Base-by-base conservation (phyloP, 176 grass and related monocot species). In the Thalia dealbata region DNA sequence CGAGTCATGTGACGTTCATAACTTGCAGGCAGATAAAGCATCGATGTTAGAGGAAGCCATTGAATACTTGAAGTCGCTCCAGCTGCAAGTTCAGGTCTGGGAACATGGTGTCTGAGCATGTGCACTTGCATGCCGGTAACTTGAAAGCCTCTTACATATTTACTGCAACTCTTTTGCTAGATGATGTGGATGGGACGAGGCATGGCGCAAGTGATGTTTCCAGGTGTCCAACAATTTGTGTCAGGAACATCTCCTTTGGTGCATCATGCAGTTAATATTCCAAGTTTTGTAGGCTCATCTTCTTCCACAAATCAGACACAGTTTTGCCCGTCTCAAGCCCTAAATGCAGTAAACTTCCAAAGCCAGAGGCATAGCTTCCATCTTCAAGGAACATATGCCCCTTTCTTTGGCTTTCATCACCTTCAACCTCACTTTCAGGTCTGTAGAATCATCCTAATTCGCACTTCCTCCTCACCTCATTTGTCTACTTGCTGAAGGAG, bases 181-280 rank as follows among this genome's bases (percentile, higher is more conserved):
- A 79, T 92, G 42, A 91, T 96, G 92, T 96, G 86, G 92, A 92
- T 96, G 89, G 80, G 82, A 45, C 78, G 80, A 14, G 86, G 89
- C 48, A 78, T 88, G 80, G 75, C 76, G 26, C 89, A 89, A 11
- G 86, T 92, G 86, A 86, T 96, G 86, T 81, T 84, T 55, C 84
- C 82, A 0, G 89, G 82, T 69, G 50, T 85, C 26, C 79, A 93
- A 48, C 90, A 89, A 59, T 79, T 83, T 48, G 88, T 85, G 64
- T 76, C 48, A 66, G 66, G 54, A 23, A 67, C 50, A 25, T 76
- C 84, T 70, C 89, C 89, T 2, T 50, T 30, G 6, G 54, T 79
- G 16, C 83, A 86, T 77, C 75, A 74, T 71, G 74, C 83, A 35
- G 85, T 66, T 54, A 87, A 91, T 61, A 61, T 86, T 62, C 83